phyloP scores from a whole-genome alignment of 1,284 basidiomycete species.

The Leccinum pachyderme region DNA sequence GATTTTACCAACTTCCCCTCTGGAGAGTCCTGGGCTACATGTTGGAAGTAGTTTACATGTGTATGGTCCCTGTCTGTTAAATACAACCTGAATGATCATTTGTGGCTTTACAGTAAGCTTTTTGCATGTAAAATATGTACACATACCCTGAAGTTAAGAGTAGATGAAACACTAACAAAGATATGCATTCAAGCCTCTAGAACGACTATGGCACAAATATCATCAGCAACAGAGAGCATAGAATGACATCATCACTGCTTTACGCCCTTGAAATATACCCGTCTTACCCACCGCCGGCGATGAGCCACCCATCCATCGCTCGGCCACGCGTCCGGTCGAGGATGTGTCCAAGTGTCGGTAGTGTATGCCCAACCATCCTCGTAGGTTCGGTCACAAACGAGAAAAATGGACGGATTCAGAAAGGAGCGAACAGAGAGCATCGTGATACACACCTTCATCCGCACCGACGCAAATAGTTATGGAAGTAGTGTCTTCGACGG shows the following conservation, averaged over 20 bases:
- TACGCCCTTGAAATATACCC: slow-evolving; percentile 50
- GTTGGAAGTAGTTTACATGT: not conserved
- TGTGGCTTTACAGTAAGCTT: too few species aligned
- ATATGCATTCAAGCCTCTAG: not conserved
- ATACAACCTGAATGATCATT: too few species aligned
- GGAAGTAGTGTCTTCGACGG: not conserved
- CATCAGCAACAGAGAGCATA: not conserved
- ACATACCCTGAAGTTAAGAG: not conserved
- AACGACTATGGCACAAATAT: not conserved
- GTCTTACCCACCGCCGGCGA: slow-evolving; percentile 60
- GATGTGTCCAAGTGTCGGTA: slow-evolving; percentile 66
- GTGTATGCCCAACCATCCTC: slow-evolving; percentile 77
- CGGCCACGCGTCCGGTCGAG: slow-evolving; percentile 45
- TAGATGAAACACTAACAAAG: not conserved
- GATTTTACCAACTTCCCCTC: not conserved
- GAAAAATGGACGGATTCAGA: not conserved
- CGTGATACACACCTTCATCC: slow-evolving; percentile 14
- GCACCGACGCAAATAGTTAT: slow-evolving; percentile 34
- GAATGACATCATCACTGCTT: not conserved
- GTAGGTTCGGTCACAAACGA: not conserved
- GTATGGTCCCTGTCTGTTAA: too few species aligned
- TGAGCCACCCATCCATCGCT: slow-evolving; percentile 54
- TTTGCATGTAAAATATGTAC: not conserved
- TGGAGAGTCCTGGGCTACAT: not conserved
- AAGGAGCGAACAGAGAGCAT: not conserved